Base-by-base conservation (phyloP, 768 basidiomycete species). In the Boletus sp. region DNA sequence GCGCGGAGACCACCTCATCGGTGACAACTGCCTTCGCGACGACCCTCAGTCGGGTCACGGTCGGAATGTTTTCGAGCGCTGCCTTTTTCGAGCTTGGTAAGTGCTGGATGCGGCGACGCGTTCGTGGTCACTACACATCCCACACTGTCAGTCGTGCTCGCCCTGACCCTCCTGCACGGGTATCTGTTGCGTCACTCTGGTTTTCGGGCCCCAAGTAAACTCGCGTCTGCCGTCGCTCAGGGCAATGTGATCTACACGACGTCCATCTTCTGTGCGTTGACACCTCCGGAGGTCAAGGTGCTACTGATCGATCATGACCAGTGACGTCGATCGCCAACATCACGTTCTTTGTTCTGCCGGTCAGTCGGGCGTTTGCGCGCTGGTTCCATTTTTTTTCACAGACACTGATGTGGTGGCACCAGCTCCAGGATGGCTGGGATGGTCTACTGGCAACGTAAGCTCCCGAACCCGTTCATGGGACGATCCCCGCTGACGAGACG, bases 31-130 rank as follows among this genome's bases (percentile, higher is more conserved):
- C 47, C 33, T 33, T 40, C 0, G 50, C 42, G 3, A 53, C 50
- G 3, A 7, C 37, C n/a, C 57, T 58, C 11, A 58, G 57, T 13
- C 40, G 3, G 5, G 50, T 48, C 37, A 52, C 50, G 3, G 42
- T 58, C 1, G 47, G 56, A 4, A 38, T 59, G 44, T 59, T 59
- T 43, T 59, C 44, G 6, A 43, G 57, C 5, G 48, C 57, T 23
- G 51, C 51, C 27, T 59, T 42, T 7, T 59, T 59, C 17, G 58
- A 59, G 30, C 47, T 59, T 21, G 47, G 58, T 58, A 15, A 33
- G 57, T 41, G n/a, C 19, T 30, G 13, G 23, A 29, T 19, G 13
- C n/a, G 15, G 8, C 3, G 8, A 35, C 8, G 5, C 15, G 15
- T 49, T 3, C 32, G 8, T n/a, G n/a, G 29, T 41, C 19, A 34